Evolutionary conservation across 257 asterid species (phyloP).

Genomic region (Nicotiana tabacum): DNA sequence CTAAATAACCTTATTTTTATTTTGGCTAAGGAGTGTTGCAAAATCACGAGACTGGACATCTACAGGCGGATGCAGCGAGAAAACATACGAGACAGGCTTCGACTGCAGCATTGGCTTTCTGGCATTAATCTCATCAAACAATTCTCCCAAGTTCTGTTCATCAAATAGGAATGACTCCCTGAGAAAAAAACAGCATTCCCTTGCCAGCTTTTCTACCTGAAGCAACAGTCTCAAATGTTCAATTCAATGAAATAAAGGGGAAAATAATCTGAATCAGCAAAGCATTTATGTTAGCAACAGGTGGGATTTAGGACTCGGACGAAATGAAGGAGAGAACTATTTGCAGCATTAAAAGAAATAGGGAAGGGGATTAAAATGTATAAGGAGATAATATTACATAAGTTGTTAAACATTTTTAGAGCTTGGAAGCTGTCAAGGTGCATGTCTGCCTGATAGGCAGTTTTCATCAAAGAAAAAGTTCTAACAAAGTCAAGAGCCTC

Average conservation of each 20-base stretch:
- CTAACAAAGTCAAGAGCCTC: not conserved
- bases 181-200: constrained; percentile 74
- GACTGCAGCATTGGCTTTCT: constrained; percentile 43
- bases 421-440: no score
- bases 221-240: constrained; percentile 9
- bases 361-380: not conserved
- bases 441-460: no score
- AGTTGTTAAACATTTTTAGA: not conserved
- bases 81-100: constrained; percentile 66
- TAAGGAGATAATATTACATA: not conserved
- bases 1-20: not conserved
- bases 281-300: not conserved
- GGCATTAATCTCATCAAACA: constrained; percentile 39
- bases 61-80: constrained; percentile 45
- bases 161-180: constrained; percentile 58
- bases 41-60: constrained; percentile 33
- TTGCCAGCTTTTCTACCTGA: constrained; percentile 80
- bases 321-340: not conserved
- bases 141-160: constrained; percentile 58
- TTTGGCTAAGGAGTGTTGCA: constrained; percentile 13
- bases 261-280: not conserved
- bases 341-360: not conserved
- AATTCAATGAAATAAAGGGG: not conserved
- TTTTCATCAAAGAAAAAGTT: not conserved
- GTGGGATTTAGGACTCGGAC: not conserved